Evolutionary conservation across 75 land plant genomes (phyloP), one percentile per base, ranked within the genome.

Genomic region (Gnetum montanum): DNA sequence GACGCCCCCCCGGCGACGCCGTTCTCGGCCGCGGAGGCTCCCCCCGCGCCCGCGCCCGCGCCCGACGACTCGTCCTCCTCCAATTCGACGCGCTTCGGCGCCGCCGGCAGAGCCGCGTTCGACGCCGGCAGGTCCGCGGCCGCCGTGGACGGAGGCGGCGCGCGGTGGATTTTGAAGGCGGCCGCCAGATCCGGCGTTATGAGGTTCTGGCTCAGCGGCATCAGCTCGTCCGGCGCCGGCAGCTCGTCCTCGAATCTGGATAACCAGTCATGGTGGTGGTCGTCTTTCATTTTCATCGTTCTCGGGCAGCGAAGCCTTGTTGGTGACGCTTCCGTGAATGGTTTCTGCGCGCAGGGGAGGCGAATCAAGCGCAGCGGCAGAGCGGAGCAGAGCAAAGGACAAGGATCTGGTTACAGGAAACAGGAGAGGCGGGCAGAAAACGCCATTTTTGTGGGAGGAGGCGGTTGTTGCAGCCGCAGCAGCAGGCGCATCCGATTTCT

Each of bases 111-210:
- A 33, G 25, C 45, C 36, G 40, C 19, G 36, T 16, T 43, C 38
- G 30, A 13, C 25, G 16, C n/a, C 11, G 63, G 46, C 19, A 41
- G n/a, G 8, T 19, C 43, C 34, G 19, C 3, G 34, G 64, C 0
- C 56, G 49, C 19, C 26, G 43, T 3, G 22, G 66, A 2, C 8
- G 38, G 28, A 13, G 62, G 66, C 13, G 56, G 60, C 12, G 55
- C 58, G 2, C 52, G 65, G 45, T 31, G 58, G 52, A 54, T 89
- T 46, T 81, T 71, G 59, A 90, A 90, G 54, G 90, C 90, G 22
- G 70, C 41, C 25, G 91, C 96, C 26, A 90, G 81, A 56, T 79
- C 78, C 38, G 84, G 83, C 7, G 91, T 82, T 58, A 90, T 82
- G 34, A 90, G 77, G 65, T 80, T 51, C 56, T 87, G 92, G 46